Evolutionary conservation across 805 yeast species (phyloP).

Genomic region (Nematodospora valgi): DNA sequence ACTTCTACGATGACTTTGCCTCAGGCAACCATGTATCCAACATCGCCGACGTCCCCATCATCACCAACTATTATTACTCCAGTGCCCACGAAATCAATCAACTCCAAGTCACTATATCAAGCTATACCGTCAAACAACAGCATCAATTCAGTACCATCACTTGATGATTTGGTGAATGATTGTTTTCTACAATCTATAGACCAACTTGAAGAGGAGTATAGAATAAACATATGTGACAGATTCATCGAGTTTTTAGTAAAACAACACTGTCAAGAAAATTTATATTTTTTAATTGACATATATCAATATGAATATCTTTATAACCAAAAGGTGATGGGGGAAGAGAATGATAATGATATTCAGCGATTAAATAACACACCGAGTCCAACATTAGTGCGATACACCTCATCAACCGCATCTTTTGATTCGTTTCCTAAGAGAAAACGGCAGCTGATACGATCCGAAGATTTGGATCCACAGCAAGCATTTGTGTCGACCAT

Average conservation of each 20-base stretch:
- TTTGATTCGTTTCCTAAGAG: neutral
- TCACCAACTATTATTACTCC: too few species aligned
- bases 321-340: constrained; percentile 17
- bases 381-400: constrained; percentile 5
- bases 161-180: constrained; percentile 30
- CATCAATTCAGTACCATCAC: constrained; percentile 3
- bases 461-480: constrained; percentile 24
- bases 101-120: constrained; percentile 3
- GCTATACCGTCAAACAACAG: neutral
- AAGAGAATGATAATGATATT: neutral
- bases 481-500: constrained; percentile 19
- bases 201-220: constrained; percentile 13
- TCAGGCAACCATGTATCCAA: too few species aligned
- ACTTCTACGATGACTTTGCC: too few species aligned
- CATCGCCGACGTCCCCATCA: too few species aligned
- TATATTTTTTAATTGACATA: constrained; percentile 43
- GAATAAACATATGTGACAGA: constrained; percentile 15
- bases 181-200: constrained; percentile 25
- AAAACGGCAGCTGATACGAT: constrained; percentile 5
- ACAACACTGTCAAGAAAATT: constrained; percentile 45
- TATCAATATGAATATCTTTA: constrained; percentile 44
- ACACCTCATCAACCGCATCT: constrained; percentile 3
- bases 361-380: constrained; percentile 10
- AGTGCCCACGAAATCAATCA: constrained; percentile 2
- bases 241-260: constrained; percentile 31